Evolutionary conservation across 192 early-diverging fungal genomes (phyloP), one percentile per base, ranked within the genome.

Genomic region (Entophlyctis helioformis): DNA sequence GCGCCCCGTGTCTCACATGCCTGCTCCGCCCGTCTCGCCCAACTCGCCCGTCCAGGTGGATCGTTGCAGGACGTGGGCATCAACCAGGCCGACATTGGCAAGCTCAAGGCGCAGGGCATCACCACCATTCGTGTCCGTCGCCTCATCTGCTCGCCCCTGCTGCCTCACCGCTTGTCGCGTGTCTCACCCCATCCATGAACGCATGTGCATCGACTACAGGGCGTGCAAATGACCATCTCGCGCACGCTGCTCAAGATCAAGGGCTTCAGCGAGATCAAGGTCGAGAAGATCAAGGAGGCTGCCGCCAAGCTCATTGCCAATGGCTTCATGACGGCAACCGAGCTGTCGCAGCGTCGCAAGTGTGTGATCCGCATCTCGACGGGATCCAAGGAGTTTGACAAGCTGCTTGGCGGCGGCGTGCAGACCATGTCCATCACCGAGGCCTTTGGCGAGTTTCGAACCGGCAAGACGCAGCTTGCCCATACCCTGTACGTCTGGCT

Each of bases 261-360:
- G 57, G 86, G 87, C 1, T 62, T 90, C 27, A 84, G 83, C 25
- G 87, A 90, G 51, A 68, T 71, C 23, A 90, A 87, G 46, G 77
- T 88, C 11, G 87, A 90, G 27, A 90, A 90, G 53, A 78, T 90
- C 53, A 88, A 86, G 58, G 87, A 88, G 32, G 82, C 80, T 18
- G 82, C 82, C 9, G 34, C 51, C 6, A 85, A 85, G 50, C 69
- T 81, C 12, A 51, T 76, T 21, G 68, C 52, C 0, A 55, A 59
- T n/a, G 74, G 74, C 9, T 86, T 86, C 48, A 63, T 86, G 11
- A 82, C 86, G 5, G 86, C 72, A 7, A 63, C 62, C 16, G 80
- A 83, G 46, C 59, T 74, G 20, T 37, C 44, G 22, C 18, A 47
- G 9, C 58, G 53, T 37, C 68, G 85, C 50, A 54, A 72, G 41